Percentiles rank a stretch among this genome's conserved stretches.
These are phyloP conservation scores for Neopestalotiopsis sp. DNA, from an alignment of 2,329 filamentous ascomycete species.

Conservation along the genomic window DNA sequence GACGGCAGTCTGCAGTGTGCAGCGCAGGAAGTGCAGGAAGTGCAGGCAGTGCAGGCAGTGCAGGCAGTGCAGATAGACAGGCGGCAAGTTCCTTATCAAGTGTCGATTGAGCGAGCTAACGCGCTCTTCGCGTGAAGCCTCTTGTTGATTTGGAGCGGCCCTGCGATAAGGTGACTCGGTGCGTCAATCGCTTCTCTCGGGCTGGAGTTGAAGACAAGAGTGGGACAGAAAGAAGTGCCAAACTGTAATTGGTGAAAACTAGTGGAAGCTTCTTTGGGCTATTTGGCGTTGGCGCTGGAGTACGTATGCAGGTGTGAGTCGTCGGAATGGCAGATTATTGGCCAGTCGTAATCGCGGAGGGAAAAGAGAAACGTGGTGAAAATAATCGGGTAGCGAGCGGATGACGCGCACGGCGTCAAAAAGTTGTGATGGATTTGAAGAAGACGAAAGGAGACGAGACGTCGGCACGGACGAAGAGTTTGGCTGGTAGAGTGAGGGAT, in stretches of 20 bases:
- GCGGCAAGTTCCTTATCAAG: not conserved
- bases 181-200: not conserved
- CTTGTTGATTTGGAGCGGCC: not conserved
- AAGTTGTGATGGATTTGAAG: conserved; percentile 18
- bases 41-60: no score
- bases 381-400: conserved; percentile 24
- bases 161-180: conserved; percentile 3
- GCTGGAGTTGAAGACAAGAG: not conserved
- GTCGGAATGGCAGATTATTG: not conserved
- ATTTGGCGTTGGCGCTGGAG: conserved; percentile 5
- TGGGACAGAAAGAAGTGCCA: not conserved
- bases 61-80: not conserved
- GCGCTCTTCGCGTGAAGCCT: not conserved
- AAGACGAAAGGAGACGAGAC: conserved; percentile 23
- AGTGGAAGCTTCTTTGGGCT: conserved; percentile 8
- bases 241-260: conserved; percentile 7
- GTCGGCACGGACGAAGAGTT: conserved; percentile 19
- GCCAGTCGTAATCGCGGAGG: conserved; percentile 11
- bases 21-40: no score
- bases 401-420: conserved; percentile 34
- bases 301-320: conserved; percentile 4
- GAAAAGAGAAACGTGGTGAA: not conserved
- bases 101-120: not conserved
- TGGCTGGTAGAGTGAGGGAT: not conserved
- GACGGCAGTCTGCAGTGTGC: conserved; percentile 1